Base-by-base conservation (phyloP, 208 protist genomes). In the Wallacemonas sp. region DNA sequence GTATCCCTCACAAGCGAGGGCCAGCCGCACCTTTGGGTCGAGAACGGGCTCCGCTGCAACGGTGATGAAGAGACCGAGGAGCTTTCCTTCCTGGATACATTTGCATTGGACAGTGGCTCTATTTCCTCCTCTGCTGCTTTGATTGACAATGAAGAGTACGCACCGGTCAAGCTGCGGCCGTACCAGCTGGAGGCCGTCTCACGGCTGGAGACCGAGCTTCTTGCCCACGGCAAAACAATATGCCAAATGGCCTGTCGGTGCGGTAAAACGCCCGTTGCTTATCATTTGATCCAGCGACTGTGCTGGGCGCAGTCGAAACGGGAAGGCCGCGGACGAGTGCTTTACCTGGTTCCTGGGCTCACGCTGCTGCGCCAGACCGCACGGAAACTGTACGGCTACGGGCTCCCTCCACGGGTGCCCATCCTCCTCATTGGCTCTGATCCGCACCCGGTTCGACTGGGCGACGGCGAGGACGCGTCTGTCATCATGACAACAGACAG, bases 241-340 rank as follows among this genome's bases (percentile, higher is more conserved):
- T 92, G 82, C 46, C 86, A 92, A 75, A 92, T 92, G 82, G 86
- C 86, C 3, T 92, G 86, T 62, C 72, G 86, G 11, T 92, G 86
- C 62, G 86, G 86, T 22, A 92, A 92, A 63, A 92, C 86, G 8
- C 86, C 86, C 2, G 86, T 92, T 1, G 86, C 86, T 9, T 92
- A 74, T 76, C 62, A 75, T 33, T 75, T 86, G 31, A 65, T 92
- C 34, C 70, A 79, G 58, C 42, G 21, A 60, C 28, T 45, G 9
- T 44, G 26, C n/a, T 45, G 36, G 45, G 12, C 41, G 17, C 27
- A 5, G 19, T 28, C 17, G 5, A 14, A 53, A 24, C 28, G 26
- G 24, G 31, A 62, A 6, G 14, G 59, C 22, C 27, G 51, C 41
- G 61, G 42, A 1, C 62, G 66, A 0, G 75, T 92, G 54, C 77